A percentile compares a stretch with the other conserved stretches of the same genome.
Evolutionary conservation across 768 basidiomycete species (phyloP).

Genomic region (Trametes coccinea): DNA sequence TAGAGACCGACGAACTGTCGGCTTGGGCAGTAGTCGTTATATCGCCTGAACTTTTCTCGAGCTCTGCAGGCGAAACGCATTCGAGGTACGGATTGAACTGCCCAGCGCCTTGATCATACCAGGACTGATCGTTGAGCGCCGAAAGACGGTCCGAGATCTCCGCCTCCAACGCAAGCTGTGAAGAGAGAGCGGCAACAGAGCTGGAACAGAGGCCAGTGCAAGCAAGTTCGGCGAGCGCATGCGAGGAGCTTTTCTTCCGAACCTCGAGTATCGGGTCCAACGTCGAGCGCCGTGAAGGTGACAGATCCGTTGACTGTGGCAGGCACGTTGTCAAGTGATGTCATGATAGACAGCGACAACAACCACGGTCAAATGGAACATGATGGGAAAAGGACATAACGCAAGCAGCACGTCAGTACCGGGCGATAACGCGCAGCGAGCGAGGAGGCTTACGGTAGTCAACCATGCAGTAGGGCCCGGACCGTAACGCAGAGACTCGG

Average conservation of each 20-base stretch:
- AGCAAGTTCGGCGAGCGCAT: conserved; percentile 23
- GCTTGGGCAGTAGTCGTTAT: neutral
- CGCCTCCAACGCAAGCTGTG: conserved; percentile 12
- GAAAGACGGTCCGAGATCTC: conserved; percentile 5
- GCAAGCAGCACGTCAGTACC: conserved; percentile 17
- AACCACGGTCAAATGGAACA: neutral
- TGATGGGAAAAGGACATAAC: neutral
- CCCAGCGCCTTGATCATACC: conserved; percentile 6
- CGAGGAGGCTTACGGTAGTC: conserved; percentile 17
- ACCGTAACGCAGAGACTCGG: conserved; percentile 3
- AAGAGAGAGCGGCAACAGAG: conserved; percentile 20
- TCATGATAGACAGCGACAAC: conserved; percentile 11
- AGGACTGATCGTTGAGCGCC: neutral
- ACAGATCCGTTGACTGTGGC: conserved; percentile 12
- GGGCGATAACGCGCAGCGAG: conserved; percentile 9
- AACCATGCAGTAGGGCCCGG: conserved; percentile 17
- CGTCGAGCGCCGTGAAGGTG: conserved; percentile 8
- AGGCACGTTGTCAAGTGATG: conserved; percentile 4
- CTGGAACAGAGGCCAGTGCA: conserved; percentile 25
- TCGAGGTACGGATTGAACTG: conserved; percentile 18
- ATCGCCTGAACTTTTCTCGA: neutral
- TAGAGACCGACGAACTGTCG: neutral
- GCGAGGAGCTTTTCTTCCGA: conserved; percentile 18
- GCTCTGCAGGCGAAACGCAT: conserved; percentile 3
- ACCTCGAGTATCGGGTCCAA: conserved; percentile 19